These are phyloP conservation scores for Pelargonium fulgidum DNA, from an alignment of 441 rosid species.

Conservation along the genomic window DNA sequence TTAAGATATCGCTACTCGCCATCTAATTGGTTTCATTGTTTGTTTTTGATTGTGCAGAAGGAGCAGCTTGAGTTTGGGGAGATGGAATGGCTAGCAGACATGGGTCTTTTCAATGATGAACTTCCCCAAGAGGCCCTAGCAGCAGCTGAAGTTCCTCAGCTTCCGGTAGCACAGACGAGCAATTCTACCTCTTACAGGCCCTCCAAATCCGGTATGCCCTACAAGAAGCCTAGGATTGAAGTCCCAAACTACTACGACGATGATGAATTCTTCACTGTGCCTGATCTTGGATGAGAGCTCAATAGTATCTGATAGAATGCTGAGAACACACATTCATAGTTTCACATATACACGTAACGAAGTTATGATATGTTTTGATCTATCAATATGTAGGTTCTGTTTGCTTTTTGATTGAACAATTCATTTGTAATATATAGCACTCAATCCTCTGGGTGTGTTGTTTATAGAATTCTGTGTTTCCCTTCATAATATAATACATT, in stretches of 20 bases:
- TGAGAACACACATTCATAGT: neutral
- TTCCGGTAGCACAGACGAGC: conserved; percentile 36
- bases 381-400: too few species aligned
- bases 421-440: too few species aligned
- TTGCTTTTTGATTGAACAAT: too few species aligned
- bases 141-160: conserved; percentile 78
- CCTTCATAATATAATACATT: too few species aligned
- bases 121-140: conserved; percentile 52
- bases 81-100: conserved; percentile 73
- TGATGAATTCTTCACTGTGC: conserved; percentile 78
- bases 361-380: too few species aligned
- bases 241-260: conserved; percentile 38
- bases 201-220: conserved; percentile 40
- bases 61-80: conserved; percentile 73
- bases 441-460: too few species aligned
- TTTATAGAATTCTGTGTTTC: too few species aligned
- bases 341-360: neutral
- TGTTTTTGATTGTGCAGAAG: conserved; percentile 33
- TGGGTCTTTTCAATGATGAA: conserved; percentile 62
- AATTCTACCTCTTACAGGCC: conserved; percentile 35
- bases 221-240: conserved; percentile 81
- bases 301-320: neutral
- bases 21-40: too few species aligned
- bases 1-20: conserved; percentile 15
- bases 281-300: conserved; percentile 62